Base-by-base conservation (phyloP, 345 rosid genomes). In the rapeseed (Brassica napus) region DNA sequence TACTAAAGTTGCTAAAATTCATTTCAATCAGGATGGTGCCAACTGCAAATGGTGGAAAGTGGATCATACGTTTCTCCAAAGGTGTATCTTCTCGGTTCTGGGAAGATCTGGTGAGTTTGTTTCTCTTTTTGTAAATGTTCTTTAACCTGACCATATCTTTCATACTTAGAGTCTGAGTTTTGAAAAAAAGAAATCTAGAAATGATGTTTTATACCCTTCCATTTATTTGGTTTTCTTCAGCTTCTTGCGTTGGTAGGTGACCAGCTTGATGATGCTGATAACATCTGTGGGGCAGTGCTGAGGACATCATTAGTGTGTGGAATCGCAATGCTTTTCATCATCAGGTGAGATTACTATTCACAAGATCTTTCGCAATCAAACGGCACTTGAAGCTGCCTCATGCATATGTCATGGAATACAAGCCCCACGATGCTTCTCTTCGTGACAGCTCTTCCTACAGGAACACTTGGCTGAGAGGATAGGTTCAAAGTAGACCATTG, bases 391-490 rank as follows among this genome's bases (percentile, higher is more conserved):
- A 92, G 88, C 89, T 94, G 71, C 98, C 97, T 65, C 93, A 90
- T 74, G 76, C 89, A 65, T 95, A 93, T 80, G 92, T 93, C 9
- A 93, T 95, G 99, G 99, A 95, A 71, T 93, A 93, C 93, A 93
- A 95, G 88, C 89, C 94, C 67, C 99, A 91, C 2, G 93, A 95
- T 78, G 97, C 98, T 71, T 95, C 97, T 42, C 84, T 95, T 30
- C 96, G 93, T 0, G 99, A 93, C 84, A 91, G 88, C 78, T 93
- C 99, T 0, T 95, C 99, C 6, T 93, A 91, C 64, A 85, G 99
- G 49, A 95, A 95, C 87, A 88, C 98, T 23, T 91, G 98, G 99
- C 83, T 95, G 89, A 89, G 97, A 85, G 98, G 99, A 68, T 95
- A 87, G 75, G 21, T 21, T 49, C 58, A 52, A 58, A 32, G 69